Conservation (phyloP, 352 stramenopile genomes). For the Phytophthora tentaculata region DNA sequence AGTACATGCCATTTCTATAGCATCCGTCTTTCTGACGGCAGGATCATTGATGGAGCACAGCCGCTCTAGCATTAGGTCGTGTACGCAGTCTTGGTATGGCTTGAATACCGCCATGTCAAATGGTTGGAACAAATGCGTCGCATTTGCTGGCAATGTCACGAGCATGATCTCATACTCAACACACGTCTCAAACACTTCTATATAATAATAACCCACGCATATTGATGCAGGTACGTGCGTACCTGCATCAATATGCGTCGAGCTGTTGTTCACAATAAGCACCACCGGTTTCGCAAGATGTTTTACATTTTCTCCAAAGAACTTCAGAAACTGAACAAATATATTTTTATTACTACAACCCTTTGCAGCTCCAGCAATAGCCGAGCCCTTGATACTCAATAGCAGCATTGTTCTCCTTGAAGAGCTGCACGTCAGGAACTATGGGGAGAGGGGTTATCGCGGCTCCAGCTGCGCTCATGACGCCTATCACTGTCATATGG, state of each 20-base stretch:
- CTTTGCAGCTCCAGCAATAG: no score
- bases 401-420: neutral
- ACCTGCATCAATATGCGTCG: neutral
- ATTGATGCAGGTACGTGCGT: neutral
- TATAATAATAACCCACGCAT: neutral
- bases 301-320: neutral
- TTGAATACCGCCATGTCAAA: neutral
- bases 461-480: neutral
- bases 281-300: neutral
- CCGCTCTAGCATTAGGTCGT: neutral
- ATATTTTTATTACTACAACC: neutral
- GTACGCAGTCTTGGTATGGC: neutral
- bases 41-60: neutral
- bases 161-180: constrained; percentile 1
- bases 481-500: neutral
- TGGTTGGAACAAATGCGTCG: constrained; percentile 1
- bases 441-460: neutral
- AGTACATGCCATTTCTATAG: neutral
- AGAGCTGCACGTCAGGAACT: neutral
- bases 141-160: neutral
- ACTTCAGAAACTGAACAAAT: neutral
- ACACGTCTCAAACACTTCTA: neutral
- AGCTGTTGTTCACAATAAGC: constrained; percentile 1
- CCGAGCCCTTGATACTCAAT: neutral
- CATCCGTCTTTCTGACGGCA: neutral